These are phyloP conservation scores for Phytopythium oedochilum DNA, from an alignment of 352 stramenopile species.

Conservation along the genomic window DNA sequence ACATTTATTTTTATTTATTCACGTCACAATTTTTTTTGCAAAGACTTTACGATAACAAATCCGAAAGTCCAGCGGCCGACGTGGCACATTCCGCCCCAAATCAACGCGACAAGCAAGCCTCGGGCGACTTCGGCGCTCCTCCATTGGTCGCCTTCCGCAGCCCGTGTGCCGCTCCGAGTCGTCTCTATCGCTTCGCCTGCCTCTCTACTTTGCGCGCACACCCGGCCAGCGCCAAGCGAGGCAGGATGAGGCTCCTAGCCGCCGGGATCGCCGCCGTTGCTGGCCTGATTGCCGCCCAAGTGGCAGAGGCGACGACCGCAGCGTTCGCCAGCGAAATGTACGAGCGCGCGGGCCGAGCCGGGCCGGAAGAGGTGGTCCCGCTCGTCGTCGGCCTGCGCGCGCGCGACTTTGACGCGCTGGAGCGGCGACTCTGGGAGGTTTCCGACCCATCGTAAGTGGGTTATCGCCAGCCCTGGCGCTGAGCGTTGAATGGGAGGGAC, in stretches of 20 bases:
- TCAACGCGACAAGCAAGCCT: too few species aligned
- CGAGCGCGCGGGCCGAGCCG: slow-evolving; percentile 17
- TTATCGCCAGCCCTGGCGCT: not conserved
- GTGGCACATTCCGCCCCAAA: too few species aligned
- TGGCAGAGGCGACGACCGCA: not conserved
- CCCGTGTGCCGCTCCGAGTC: not conserved
- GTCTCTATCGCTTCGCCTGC: not conserved
- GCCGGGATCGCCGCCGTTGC: not conserved
- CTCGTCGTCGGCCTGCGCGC: slow-evolving; percentile 49
- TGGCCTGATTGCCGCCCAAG: not conserved
- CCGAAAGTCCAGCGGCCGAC: too few species aligned
- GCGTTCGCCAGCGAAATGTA: slow-evolving; percentile 33
- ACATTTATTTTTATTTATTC: too few species aligned
- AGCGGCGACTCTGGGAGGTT: slow-evolving; percentile 43
- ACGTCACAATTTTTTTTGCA: too few species aligned
- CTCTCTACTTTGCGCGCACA: not conserved
- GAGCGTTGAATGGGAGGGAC: too few species aligned
- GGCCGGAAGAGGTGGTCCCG: slow-evolving; percentile 36
- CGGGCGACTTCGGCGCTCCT: too few species aligned
- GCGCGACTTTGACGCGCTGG: slow-evolving; percentile 43
- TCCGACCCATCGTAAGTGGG: slow-evolving; percentile 58
- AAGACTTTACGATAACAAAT: too few species aligned
- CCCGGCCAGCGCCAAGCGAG: not conserved
- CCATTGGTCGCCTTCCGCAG: not conserved
- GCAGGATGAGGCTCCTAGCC: not conserved